Conservation (phyloP, 1,139 yeast genomes). For the Meyerozyma smithsonii region DNA sequence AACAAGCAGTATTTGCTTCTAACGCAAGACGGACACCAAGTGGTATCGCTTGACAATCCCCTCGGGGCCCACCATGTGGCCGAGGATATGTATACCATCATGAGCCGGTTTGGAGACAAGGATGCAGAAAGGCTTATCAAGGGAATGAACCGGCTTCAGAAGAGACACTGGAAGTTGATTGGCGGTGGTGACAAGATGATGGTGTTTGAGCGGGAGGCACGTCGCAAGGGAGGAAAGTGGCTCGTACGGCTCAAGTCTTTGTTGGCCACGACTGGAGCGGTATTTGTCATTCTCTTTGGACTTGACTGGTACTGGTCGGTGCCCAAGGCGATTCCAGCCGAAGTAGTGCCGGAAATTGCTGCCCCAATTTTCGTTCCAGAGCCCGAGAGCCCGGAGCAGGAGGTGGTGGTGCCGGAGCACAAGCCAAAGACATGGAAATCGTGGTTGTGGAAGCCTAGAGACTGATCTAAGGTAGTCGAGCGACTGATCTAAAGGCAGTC, state of each 20-base stretch:
- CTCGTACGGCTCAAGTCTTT: conserved; percentile 20
- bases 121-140: conserved; percentile 28
- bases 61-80: conserved; percentile 31
- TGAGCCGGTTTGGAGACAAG: conserved; percentile 31
- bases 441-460: background rate
- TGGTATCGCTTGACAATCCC: conserved; percentile 35
- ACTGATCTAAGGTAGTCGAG: no score
- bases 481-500: no score
- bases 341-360: background rate
- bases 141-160: conserved; percentile 29
- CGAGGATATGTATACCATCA: conserved; percentile 44
- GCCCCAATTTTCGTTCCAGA: no score
- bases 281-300: conserved; percentile 26
- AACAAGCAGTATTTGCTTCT: conserved; percentile 40
- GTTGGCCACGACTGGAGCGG: conserved; percentile 32
- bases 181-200: conserved; percentile 36
- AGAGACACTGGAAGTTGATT: conserved; percentile 40
- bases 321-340: background rate
- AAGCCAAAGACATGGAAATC: background rate
- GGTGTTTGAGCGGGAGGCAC: conserved; percentile 26
- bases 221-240: conserved; percentile 8
- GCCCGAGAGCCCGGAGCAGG: no score
- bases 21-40: conserved; percentile 37
- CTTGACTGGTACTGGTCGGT: conserved; percentile 15
- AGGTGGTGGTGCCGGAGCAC: no score